Percentiles rank a stretch among this genome's conserved stretches.
phyloP scores from a whole-genome alignment of 257 asterid genomes.

The Solanum chiquidenum region DNA sequence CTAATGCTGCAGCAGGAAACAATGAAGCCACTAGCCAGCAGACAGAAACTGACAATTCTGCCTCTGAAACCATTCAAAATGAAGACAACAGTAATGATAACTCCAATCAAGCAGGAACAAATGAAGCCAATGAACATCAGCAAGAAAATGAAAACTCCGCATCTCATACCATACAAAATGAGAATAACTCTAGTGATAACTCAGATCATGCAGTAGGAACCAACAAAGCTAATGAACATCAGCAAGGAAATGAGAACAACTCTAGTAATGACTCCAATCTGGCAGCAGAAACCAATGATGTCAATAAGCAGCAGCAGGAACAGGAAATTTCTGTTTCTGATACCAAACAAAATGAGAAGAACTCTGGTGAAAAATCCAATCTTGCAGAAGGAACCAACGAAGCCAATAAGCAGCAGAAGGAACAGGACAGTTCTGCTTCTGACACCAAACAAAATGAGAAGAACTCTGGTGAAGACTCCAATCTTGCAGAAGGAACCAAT shows the following conservation, averaged over 20 bases:
- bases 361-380: not conserved
- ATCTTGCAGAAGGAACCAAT: not conserved
- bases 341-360: not conserved
- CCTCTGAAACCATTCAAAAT: not conserved
- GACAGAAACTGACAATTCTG: not conserved
- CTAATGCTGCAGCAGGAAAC: conserved; percentile 9
- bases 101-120: not conserved
- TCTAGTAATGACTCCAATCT: not conserved
- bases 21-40: not conserved
- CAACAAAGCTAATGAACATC: not conserved
- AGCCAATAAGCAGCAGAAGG: not conserved
- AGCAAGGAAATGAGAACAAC: not conserved
- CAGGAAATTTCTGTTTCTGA: not conserved
- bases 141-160: not conserved
- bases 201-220: not conserved
- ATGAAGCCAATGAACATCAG: not conserved
- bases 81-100: not conserved
- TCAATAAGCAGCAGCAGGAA: not conserved
- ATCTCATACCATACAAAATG: not conserved
- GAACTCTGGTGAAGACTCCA: not conserved
- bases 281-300: not conserved
- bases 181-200: not conserved
- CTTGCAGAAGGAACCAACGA: not conserved
- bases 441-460: not conserved
- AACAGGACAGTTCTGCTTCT: not conserved